phyloP scores from a whole-genome alignment of 352 stramenopile species.

The Pythium guiyangense region DNA sequence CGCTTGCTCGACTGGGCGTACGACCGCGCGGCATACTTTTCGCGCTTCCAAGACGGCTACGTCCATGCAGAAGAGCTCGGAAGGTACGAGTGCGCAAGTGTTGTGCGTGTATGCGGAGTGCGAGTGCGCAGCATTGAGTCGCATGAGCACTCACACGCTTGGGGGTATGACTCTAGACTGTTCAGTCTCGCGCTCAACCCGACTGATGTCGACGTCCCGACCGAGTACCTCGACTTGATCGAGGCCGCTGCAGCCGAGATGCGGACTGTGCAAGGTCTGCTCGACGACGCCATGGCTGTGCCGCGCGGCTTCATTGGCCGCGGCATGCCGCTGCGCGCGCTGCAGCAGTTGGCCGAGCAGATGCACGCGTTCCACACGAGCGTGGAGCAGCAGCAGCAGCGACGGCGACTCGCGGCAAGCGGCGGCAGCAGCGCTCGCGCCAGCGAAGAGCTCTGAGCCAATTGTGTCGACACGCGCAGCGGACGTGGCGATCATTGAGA shows the following conservation, averaged over 20 bases:
- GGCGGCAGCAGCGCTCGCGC: constrained; percentile 8
- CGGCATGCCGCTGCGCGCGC: constrained; percentile 42
- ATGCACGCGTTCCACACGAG: constrained; percentile 38
- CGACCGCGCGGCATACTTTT: constrained; percentile 31
- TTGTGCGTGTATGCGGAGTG: too few relatives aligned
- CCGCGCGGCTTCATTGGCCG: too few relatives aligned
- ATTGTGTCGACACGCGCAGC: not conserved
- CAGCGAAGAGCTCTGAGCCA: constrained; percentile 26
- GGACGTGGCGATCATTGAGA: not conserved
- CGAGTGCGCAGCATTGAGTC: not conserved
- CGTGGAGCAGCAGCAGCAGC: not conserved
- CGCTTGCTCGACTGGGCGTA: constrained; percentile 67
- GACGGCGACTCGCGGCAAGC: constrained; percentile 16
- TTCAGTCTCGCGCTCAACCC: constrained; percentile 56
- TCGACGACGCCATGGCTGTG: too few relatives aligned
- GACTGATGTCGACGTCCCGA: constrained; percentile 37
- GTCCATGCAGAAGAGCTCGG: constrained; percentile 49
- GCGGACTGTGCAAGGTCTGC: constrained; percentile 36
- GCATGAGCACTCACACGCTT: not conserved
- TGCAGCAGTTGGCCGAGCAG: constrained; percentile 34
- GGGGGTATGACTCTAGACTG: constrained; percentile 21
- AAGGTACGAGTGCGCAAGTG: not conserved
- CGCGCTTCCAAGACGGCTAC: too few relatives aligned
- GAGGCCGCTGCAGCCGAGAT: constrained; percentile 27
- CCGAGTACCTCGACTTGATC: constrained; percentile 35